Evolutionary conservation across 768 basidiomycete species (phyloP), one percentile per base, ranked within the genome.

Genomic region (Chalciporus piperatus): DNA sequence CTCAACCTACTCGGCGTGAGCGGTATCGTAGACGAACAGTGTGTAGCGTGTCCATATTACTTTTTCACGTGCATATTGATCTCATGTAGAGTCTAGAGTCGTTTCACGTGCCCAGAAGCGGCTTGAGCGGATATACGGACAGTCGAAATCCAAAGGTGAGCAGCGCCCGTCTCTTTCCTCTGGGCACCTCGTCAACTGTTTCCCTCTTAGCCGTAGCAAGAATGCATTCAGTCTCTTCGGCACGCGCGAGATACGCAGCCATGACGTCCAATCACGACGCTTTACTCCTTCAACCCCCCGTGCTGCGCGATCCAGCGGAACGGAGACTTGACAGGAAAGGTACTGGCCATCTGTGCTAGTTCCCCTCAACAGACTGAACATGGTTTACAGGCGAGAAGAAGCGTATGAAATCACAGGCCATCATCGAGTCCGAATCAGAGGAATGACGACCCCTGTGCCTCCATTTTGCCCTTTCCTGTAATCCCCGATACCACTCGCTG

Each of bases 1-100:
- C 66, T 89, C 17, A 76, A 79, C 27, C 70, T 80, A 4, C 70
- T 82, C 11, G 73, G 73, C 38, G 70, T 75, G 12, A 70, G 70
- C 58, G 77, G 74, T 7, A 50, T 66, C 14, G 52, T 76, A 25
- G 55, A 68, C 43, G 47, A 56, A 33, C 48, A 48, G 72, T 73
- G 51, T 39, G 61, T 62, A 39, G 10, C 17, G 1, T 37, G 12
- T 8, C 17, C 6, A 9, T 13, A 32, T 14, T 16, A 14, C 14
- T 23, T 22, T 4, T 12, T 41, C 43, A 9, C 52, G 35, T n/a
- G 16, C 8, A 6, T n/a, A 32, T n/a, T 6, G 35, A 37, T 42
- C 48, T 54, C 45, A 58, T 41, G 23, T 2, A 2, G 30, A 43
- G 22, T 17, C 37, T 51, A 59, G 64, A 43, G 27, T 64, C 27